Base-by-base conservation (phyloP, 768 basidiomycete species). In the Tephrocybe rancida region DNA sequence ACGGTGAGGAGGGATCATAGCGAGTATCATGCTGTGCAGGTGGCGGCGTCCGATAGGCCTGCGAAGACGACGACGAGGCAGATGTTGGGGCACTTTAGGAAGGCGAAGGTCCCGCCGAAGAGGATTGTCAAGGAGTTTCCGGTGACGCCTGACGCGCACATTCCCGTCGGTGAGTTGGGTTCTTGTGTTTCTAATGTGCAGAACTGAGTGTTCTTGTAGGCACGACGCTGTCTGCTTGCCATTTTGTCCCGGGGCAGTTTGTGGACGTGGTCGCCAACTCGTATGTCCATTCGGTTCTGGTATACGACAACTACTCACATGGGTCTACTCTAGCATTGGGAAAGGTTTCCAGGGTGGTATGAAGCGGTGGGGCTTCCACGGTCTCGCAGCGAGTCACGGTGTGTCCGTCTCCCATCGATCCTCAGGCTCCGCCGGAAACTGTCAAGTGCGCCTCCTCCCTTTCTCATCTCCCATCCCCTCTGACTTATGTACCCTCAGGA, bases 261-360 rank as follows among this genome's bases (percentile, higher is more conserved):
- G 92, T 98, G 11, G 96, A 98, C 69, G 90, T 95, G 5, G 79
- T 90, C 56, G 90, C 90, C 6, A 90, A 89, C 59, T 92, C 91
- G 96, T 98, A 64, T 61, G 92, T 22, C 30, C 9, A 44, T 50
- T 22, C n/a, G n/a, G 18, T 25, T 42, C 21, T 24, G 14, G 10
- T 24, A 29, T 10, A 39, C 46, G 21, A 3, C 1, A 11, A 16
- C 35, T 35, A 25, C 51, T 47, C 18, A 26, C 32, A 30, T 50
- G 24, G 16, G 30, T 27, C 21, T 19, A 25, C 29, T 4, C 19
- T 42, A 99, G 95, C 3, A 90, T 96, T 53, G 97, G 97, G 21
- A 98, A 98, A 72, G 97, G 97, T 7, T 98, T 95, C 71, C 90
- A 93, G 58, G 97, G 97, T 63, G 86, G 82, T 25, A 99, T 99